Percentiles rank a stretch among this genome's conserved stretches.
phyloP scores from a whole-genome alignment of 2,329 filamentous ascomycete species.

The Aureobasidium sp. region DNA sequence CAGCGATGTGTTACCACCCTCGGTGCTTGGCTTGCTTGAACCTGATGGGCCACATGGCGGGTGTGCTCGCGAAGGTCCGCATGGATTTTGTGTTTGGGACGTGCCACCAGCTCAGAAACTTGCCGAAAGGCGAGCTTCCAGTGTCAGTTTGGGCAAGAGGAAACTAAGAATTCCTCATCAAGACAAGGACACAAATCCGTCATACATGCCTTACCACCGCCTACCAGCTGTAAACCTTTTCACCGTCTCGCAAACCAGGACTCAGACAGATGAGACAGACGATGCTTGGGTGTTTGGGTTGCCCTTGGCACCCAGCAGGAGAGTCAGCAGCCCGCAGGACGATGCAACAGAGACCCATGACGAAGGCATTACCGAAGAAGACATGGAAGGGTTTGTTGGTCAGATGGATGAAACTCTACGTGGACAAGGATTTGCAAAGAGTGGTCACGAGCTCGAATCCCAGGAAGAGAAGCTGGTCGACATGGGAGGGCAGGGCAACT shows the following conservation, averaged over 20 bases:
- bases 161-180: constrained; percentile 49
- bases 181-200: constrained; percentile 81
- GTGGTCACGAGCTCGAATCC: neutral
- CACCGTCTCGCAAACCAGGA: constrained; percentile 44
- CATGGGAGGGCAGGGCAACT: neutral
- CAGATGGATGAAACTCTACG: constrained; percentile 17
- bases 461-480: constrained; percentile 3
- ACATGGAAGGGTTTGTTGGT: constrained; percentile 17
- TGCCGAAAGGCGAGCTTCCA: neutral
- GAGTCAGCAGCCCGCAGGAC: constrained; percentile 7
- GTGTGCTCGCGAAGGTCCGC: constrained; percentile 26
- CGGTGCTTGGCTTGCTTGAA: constrained; percentile 16
- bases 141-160: neutral
- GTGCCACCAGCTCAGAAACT: neutral
- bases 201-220: constrained; percentile 93
- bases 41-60: constrained; percentile 16
- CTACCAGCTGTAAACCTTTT: constrained; percentile 76
- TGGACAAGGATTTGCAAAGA: neutral
- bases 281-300: constrained; percentile 8
- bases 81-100: constrained; percentile 35
- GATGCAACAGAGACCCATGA: neutral
- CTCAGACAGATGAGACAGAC: neutral
- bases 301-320: neutral
- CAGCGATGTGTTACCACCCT: constrained; percentile 14
- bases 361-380: constrained; percentile 14